phyloP scores from a whole-genome alignment of 2,329 filamentous ascomycete species.

The Pseudocercospora fijiensis region DNA sequence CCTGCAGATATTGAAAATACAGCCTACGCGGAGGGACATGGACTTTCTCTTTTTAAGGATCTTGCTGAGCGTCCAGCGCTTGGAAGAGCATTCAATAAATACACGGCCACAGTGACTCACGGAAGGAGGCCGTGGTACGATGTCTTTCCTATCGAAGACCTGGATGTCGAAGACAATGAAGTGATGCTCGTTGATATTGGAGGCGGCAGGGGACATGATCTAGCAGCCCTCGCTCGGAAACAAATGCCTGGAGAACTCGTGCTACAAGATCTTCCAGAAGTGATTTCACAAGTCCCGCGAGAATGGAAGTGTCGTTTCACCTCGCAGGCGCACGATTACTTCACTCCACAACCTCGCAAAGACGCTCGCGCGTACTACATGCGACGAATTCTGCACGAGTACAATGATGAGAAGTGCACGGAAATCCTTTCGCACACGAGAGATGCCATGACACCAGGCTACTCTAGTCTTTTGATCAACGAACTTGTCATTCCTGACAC shows the following conservation, averaged over 20 bases:
- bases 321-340: conserved; percentile 17
- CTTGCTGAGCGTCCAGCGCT: not conserved
- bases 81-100: conserved; percentile 3
- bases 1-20: not conserved
- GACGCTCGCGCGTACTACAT: conserved; percentile 27
- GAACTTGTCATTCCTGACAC: conserved; percentile 10
- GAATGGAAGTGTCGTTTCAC: not conserved
- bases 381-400: conserved; percentile 29
- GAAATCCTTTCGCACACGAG: conserved; percentile 21
- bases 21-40: not conserved
- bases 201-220: not conserved
- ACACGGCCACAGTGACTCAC: not conserved
- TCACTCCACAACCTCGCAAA: conserved; percentile 28
- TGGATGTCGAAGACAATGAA: not conserved
- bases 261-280: conserved; percentile 5
- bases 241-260: not conserved
- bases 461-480: conserved; percentile 9
- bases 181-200: conserved; percentile 3
- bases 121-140: not conserved
- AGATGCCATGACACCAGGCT: conserved; percentile 18
- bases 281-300: not conserved
- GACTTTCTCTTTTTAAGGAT: not conserved
- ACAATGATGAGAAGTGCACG: conserved; percentile 25
- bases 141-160: not conserved
- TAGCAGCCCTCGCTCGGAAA: not conserved